These are phyloP conservation scores for Zygoascus meyerae DNA, from an alignment of 1,139 yeast species.

Conservation along the genomic window DNA sequence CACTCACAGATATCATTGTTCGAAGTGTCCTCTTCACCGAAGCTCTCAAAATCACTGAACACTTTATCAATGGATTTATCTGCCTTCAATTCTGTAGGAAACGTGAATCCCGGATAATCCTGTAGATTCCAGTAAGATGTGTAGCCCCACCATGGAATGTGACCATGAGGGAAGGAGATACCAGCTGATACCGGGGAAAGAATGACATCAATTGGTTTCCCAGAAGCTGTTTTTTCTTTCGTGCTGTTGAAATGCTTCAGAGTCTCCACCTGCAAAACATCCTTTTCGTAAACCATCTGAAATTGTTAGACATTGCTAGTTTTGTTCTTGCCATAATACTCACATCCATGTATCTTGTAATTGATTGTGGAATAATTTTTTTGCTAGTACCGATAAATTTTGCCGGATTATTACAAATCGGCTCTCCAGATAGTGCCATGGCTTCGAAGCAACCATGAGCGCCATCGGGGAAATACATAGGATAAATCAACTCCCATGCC, in stretches of 20 bases:
- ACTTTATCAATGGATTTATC: constrained; percentile 1
- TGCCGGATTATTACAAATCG: constrained; percentile 1
- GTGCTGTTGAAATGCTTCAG: constrained; percentile 2
- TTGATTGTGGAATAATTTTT: background rate
- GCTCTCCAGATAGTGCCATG: constrained; percentile 5
- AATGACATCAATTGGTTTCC: constrained; percentile 1
- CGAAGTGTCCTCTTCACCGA: background rate
- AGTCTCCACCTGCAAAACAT: background rate
- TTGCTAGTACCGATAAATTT: constrained; percentile 1
- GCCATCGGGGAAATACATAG: constrained; percentile 5
- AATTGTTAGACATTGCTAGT: background rate
- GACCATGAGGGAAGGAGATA: constrained; percentile 1
- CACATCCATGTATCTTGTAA: background rate
- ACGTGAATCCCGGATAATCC: constrained; percentile 1
- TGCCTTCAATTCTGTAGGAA: constrained; percentile 1
- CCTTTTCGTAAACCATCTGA: background rate
- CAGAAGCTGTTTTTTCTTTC: background rate
- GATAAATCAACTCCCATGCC: constrained; percentile 5
- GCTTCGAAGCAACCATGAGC: background rate
- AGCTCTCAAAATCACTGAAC: background rate
- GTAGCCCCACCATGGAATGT: constrained; percentile 9
- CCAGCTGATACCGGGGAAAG: constrained; percentile 5
- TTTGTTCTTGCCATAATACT: background rate
- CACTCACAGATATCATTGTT: constrained; percentile 1
- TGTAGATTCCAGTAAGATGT: constrained; percentile 6